Evolutionary conservation across 768 basidiomycete species (phyloP), one percentile per base, ranked within the genome.

Genomic region (Lentinula lateritia): DNA sequence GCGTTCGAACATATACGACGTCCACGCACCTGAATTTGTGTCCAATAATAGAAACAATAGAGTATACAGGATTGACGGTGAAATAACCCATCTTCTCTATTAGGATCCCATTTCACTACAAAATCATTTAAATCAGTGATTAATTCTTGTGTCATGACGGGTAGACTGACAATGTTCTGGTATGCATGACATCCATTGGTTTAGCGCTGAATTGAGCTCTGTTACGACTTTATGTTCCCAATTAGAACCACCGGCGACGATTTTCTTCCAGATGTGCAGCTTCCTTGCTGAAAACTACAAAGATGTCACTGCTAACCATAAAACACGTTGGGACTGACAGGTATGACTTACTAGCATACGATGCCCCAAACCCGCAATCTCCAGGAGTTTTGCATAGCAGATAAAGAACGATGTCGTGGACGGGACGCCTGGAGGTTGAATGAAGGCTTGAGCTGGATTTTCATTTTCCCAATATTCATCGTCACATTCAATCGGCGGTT

Each of bases 101-200:
- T 69, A 0, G 79, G 77, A 66, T 81, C 76, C 80, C 79, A 74
- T 64, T 63, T 64, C 41, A 75, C 73, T 75, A 18, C n/a, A 32
- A 80, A 9, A 63, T 56, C n/a, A 38, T 9, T 10, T 12, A 5
- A 20, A 5, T 52, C 20, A 59, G 35, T n/a, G 2, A 34, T 2
- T 34, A 6, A 28, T 52, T 43, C 32, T 2, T 9, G 18, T 10
- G 10, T 5, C 28, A n/a, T 20, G 32, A 50, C 34, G 50, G 12
- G 10, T 15, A 4, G 62, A 62, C 72, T 39, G 58, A 78, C 77
- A 62, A 42, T 78, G 78, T 45, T 73, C 70, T 1, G 85, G 85
- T 3, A 86, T 75, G 4, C 75, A 69, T 48, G 85, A 81, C 3
- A 82, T 73, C 86, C 86, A 88, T 28, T 78, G 74, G 61, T 86